Evolutionary conservation across 768 basidiomycete genomes (phyloP).

Genomic region (Suillus hirtellus): DNA sequence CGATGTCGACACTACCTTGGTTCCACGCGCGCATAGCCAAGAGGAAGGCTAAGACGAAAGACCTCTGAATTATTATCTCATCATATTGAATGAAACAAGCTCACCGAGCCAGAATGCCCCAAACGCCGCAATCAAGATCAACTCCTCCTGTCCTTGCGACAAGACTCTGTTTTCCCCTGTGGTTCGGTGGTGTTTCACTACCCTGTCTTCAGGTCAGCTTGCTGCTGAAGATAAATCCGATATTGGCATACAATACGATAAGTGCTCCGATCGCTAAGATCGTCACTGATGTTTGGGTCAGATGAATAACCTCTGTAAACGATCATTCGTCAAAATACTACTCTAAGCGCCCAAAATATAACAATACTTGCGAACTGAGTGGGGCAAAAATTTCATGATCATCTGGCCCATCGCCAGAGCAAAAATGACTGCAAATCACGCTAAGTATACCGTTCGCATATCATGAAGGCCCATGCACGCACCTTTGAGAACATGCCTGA

Average conservation of each 20-base stretch:
- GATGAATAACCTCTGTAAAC: slow-evolving; percentile 55
- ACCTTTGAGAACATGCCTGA: slow-evolving; percentile 36
- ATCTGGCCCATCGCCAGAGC: slow-evolving; percentile 51
- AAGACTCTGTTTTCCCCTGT: slow-evolving; percentile 52
- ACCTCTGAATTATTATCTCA: background rate
- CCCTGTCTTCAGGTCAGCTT: slow-evolving; percentile 38
- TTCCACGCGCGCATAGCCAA: slow-evolving; percentile 42
- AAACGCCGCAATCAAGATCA: slow-evolving; percentile 67
- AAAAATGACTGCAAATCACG: slow-evolving; percentile 41
- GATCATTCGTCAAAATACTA: slow-evolving; percentile 7
- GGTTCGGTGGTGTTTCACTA: slow-evolving; percentile 65
- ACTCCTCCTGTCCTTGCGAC: slow-evolving; percentile 72
- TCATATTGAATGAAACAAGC: slow-evolving; percentile 18
- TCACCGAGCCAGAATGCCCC: slow-evolving; percentile 78
- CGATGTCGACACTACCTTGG: slow-evolving; percentile 31
- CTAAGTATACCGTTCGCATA: slow-evolving; percentile 3
- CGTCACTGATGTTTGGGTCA: slow-evolving; percentile 75
- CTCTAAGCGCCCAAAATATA: slow-evolving; percentile 10
- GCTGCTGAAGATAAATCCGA: background rate
- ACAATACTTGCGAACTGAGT: slow-evolving; percentile 31
- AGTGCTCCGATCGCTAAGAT: slow-evolving; percentile 65
- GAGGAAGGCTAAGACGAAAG: slow-evolving; percentile 36
- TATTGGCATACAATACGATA: slow-evolving; percentile 52
- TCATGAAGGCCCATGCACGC: background rate
- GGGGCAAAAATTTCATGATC: slow-evolving; percentile 48